phyloP scores from a whole-genome alignment of 768 basidiomycete genomes.

The Collybia sordida region DNA sequence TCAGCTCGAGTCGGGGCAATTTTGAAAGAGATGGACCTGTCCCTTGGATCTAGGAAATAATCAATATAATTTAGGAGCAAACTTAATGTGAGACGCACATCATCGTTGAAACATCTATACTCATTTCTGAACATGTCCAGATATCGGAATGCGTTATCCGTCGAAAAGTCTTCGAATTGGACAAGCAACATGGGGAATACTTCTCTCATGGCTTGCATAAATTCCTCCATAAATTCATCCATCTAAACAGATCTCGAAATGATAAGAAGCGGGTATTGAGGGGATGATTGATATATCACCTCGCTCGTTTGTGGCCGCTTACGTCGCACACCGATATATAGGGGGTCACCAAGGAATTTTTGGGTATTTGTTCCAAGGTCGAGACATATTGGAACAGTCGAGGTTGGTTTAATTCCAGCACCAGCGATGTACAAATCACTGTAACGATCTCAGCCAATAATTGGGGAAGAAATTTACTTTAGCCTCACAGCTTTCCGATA shows the following conservation, averaged over 20 bases:
- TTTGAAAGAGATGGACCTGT: slow-evolving; percentile 38
- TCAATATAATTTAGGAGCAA: not conserved
- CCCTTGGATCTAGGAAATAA: slow-evolving; percentile 53
- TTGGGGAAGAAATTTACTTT: not conserved
- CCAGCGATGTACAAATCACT: slow-evolving; percentile 71
- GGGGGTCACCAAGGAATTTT: slow-evolving; percentile 63
- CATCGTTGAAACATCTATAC: slow-evolving; percentile 71
- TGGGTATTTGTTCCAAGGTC: slow-evolving; percentile 80
- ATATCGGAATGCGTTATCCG: slow-evolving; percentile 76
- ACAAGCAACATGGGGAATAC: slow-evolving; percentile 67
- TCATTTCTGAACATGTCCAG: slow-evolving; percentile 59
- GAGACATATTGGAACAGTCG: slow-evolving; percentile 63
- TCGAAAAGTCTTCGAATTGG: slow-evolving; percentile 80
- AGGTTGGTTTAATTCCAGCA: slow-evolving; percentile 59
- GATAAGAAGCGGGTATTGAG: not conserved
- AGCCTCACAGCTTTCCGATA: slow-evolving; percentile 67
- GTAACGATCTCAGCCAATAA: not conserved
- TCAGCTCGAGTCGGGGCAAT: not conserved
- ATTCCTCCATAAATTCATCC: slow-evolving; percentile 74
- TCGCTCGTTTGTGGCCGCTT: slow-evolving; percentile 45
- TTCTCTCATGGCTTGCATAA: slow-evolving; percentile 66
- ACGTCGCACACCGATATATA: slow-evolving; percentile 71
- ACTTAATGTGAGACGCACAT: slow-evolving; percentile 41
- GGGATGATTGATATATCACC: slow-evolving; percentile 19
- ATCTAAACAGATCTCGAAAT: slow-evolving; percentile 37